phyloP scores from a whole-genome alignment of 78 protist genomes.

The Emiliania huxleyi region DNA sequence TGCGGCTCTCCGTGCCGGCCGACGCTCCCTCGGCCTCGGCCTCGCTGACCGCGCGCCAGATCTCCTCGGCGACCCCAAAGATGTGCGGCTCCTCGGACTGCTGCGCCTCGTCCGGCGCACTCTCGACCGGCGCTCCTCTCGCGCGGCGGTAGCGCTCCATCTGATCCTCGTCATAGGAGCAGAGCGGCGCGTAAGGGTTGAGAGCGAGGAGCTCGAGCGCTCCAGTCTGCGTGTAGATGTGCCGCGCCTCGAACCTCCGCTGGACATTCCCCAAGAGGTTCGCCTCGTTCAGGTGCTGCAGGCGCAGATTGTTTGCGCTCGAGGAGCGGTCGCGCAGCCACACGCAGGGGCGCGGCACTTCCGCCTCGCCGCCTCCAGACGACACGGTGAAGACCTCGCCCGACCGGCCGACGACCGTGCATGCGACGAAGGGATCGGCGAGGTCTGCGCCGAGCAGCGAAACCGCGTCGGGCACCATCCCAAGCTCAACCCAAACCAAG shows the following conservation, averaged over 20 bases:
- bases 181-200: neutral
- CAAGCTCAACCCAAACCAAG: neutral
- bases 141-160: neutral
- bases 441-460: neutral
- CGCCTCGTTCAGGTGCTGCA: neutral
- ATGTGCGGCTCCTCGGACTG: neutral
- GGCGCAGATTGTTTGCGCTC: no score
- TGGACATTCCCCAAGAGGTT: neutral
- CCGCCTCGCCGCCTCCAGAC: no score
- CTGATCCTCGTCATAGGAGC: neutral
- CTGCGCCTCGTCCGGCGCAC: neutral
- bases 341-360: no score
- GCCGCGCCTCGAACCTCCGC: neutral
- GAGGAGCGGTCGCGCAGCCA: no score
- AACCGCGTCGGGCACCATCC: neutral
- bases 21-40: no score
- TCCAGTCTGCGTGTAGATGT: neutral
- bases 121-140: no score
- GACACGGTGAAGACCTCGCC: no score
- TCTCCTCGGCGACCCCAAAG: neutral
- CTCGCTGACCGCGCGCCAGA: neutral
- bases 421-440: neutral
- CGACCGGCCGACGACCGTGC: no score
- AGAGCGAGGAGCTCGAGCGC: neutral
- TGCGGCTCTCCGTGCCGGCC: slow-evolving; percentile 34